Conservation (phyloP, 371 early-diverging fungal genomes). For the Encephalitozoon romaleae region DNA sequence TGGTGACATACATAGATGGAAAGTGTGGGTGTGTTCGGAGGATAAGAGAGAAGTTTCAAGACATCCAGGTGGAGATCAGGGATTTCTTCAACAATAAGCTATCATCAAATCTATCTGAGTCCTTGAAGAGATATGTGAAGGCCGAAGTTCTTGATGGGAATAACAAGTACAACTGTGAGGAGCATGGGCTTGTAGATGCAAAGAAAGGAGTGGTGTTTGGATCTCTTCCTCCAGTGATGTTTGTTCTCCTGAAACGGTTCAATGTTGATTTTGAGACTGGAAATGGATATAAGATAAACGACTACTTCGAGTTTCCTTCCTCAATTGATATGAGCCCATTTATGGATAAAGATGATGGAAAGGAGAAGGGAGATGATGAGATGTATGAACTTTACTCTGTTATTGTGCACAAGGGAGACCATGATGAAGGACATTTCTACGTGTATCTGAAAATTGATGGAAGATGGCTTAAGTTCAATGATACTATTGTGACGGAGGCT, state of each 20-base stretch:
- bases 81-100: constrained; percentile 21
- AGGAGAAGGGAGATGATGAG: background rate
- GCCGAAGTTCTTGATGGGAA: constrained; percentile 67
- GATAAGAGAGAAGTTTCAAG: constrained; percentile 58
- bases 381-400: constrained; percentile 65
- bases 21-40: constrained; percentile 52
- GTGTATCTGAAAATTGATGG: constrained; percentile 72
- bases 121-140: constrained; percentile 74
- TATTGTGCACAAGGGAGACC: constrained; percentile 86
- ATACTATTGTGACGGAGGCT: constrained; percentile 80
- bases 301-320: constrained; percentile 86
- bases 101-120: constrained; percentile 67
- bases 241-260: constrained; percentile 89
- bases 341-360: background rate
- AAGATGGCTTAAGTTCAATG: constrained; percentile 78
- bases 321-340: constrained; percentile 65
- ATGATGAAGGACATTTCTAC: constrained; percentile 90
- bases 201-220: constrained; percentile 85
- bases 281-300: constrained; percentile 69
- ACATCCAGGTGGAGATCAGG: constrained; percentile 51
- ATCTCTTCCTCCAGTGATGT: constrained; percentile 83
- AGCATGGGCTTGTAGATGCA: constrained; percentile 83
- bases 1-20: constrained; percentile 41
- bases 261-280: constrained; percentile 71
- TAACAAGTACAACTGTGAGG: constrained; percentile 88